These are phyloP conservation scores for Poa annua DNA, from an alignment of 176 grass and related monocot species.

Conservation along the genomic window DNA sequence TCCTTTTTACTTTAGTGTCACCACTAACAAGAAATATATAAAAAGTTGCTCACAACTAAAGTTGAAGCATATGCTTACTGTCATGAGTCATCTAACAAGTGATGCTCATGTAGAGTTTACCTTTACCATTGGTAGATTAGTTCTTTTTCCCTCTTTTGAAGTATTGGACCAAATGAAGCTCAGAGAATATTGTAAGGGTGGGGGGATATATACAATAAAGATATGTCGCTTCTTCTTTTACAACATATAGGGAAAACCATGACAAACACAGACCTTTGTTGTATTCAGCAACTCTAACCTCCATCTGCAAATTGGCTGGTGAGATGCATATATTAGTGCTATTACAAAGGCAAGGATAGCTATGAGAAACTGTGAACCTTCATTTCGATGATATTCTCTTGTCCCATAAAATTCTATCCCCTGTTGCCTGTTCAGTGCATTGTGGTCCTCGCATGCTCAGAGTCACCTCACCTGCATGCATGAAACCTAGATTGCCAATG, in stretches of 20 bases:
- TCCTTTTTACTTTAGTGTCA: neutral
- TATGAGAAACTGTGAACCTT: neutral
- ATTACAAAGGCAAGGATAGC: neutral
- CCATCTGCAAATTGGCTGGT: conserved; percentile 5
- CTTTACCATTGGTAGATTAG: conserved; percentile 6
- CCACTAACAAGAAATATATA: too few relatives aligned
- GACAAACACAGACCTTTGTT: neutral
- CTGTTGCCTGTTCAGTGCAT: neutral
- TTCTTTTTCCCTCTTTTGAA: neutral
- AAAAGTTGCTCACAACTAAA: too few relatives aligned
- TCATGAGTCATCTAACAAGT: neutral
- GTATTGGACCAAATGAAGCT: neutral
- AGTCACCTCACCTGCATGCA: neutral
- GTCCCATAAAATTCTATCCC: neutral
- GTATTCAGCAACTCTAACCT: neutral
- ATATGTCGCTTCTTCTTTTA: neutral
- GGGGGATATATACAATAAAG: neutral
- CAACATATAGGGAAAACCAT: neutral
- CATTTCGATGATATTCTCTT: neutral
- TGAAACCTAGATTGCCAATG: conserved; percentile 4
- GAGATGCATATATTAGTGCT: neutral
- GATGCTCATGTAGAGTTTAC: neutral
- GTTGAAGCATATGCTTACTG: neutral
- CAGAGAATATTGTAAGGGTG: neutral
- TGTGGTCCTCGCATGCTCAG: neutral